A percentile compares a stretch with the other conserved stretches of the same genome.
phyloP scores from a whole-genome alignment of 768 basidiomycete genomes.

The Suillus subluteus region DNA sequence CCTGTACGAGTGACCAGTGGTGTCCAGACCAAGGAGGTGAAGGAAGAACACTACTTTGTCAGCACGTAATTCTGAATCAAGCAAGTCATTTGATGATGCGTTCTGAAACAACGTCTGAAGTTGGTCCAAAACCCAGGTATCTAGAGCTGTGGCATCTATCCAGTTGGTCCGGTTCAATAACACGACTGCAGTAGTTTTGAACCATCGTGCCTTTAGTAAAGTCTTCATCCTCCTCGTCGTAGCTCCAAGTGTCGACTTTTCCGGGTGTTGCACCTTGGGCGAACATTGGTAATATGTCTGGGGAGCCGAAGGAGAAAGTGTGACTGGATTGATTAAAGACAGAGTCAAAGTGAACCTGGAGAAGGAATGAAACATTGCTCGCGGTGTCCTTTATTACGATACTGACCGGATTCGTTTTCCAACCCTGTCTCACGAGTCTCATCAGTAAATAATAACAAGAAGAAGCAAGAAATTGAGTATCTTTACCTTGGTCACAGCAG shows the following conservation, averaged over 20 bases:
- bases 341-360: slow-evolving; percentile 78
- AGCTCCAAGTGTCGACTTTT: slow-evolving; percentile 76
- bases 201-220: slow-evolving; percentile 72
- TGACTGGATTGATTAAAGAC: slow-evolving; percentile 81
- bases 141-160: slow-evolving; percentile 74
- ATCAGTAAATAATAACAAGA: background rate
- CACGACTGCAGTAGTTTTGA: background rate
- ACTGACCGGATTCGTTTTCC: slow-evolving; percentile 81
- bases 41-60: slow-evolving; percentile 78
- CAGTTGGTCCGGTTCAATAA: background rate
- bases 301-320: slow-evolving; percentile 85
- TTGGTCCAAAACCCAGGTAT: slow-evolving; percentile 79
- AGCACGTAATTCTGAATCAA: slow-evolving; percentile 56
- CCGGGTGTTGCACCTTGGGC: slow-evolving; percentile 69
- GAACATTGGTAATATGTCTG: slow-evolving; percentile 91
- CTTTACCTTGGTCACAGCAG: slow-evolving; percentile 80
- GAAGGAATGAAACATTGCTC: slow-evolving; percentile 9
- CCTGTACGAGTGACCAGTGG: slow-evolving; percentile 84
- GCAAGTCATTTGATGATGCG: slow-evolving; percentile 52
- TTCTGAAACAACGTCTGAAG: slow-evolving; percentile 65
- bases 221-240: slow-evolving; percentile 79
- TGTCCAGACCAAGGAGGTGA: slow-evolving; percentile 83
- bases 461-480: background rate
- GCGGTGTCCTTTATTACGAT: background rate
- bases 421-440: slow-evolving; percentile 51